These are phyloP conservation scores for Penicillium malachiteum DNA, from an alignment of 495 filamentous ascomycete species.

Conservation along the genomic window DNA sequence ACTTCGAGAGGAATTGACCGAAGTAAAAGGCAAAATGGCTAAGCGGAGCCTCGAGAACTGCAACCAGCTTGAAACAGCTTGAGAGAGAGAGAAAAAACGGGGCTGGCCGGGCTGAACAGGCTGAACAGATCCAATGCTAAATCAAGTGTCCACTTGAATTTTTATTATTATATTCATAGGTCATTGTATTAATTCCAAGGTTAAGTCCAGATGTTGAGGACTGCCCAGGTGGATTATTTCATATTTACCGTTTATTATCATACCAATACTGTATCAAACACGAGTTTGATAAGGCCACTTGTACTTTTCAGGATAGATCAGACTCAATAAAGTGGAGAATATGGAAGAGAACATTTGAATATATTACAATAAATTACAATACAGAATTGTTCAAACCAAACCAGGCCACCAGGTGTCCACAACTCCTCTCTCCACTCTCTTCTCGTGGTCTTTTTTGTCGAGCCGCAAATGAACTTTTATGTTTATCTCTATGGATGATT, in stretches of 20 bases:
- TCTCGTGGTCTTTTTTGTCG: not conserved
- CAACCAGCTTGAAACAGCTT: too few species aligned
- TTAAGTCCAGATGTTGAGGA: too few species aligned
- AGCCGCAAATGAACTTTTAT: not conserved
- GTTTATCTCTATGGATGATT: not conserved
- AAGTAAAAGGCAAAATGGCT: not conserved
- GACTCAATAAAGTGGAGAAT: too few species aligned
- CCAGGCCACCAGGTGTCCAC: not conserved
- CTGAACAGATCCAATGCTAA: too few species aligned
- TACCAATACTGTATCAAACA: not conserved
- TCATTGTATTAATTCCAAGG: too few species aligned
- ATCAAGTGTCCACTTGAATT: too few species aligned
- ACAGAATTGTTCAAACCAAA: not conserved
- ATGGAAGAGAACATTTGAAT: not conserved
- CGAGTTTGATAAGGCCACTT: conserved; percentile 19
- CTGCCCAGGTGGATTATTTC: too few species aligned
- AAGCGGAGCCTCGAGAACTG: not conserved
- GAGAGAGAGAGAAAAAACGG: too few species aligned
- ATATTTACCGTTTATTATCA: too few species aligned
- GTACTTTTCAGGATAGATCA: conserved; percentile 4
- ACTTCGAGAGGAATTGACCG: conserved; percentile 1
- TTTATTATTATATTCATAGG: too few species aligned
- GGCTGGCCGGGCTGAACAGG: too few species aligned
- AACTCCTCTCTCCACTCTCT: not conserved
- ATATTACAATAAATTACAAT: not conserved